Percentiles rank a stretch among this genome's conserved stretches.
These are phyloP conservation scores for Cystobasidiaceae sp. DNA, from an alignment of 1,284 basidiomycete species.

Conservation along the genomic window DNA sequence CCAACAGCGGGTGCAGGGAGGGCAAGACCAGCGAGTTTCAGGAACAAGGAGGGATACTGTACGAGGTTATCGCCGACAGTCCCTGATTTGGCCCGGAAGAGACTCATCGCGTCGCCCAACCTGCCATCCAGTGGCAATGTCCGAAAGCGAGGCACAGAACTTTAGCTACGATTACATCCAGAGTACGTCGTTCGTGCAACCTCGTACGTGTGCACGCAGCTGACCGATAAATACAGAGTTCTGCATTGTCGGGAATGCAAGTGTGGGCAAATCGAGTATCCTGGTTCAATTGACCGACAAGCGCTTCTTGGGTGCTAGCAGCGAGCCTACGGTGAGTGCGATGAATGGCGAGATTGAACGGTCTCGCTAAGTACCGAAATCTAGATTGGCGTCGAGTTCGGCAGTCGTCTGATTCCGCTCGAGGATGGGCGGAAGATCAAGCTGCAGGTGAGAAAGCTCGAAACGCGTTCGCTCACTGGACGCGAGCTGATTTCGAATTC, in stretches of 20 bases:
- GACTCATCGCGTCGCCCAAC: too few species aligned
- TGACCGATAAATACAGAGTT: constrained; percentile 6
- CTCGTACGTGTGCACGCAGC: neutral
- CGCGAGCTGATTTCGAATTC: neutral
- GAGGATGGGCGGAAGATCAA: constrained; percentile 72
- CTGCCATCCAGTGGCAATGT: neutral
- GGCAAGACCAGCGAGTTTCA: too few species aligned
- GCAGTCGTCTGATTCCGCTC: constrained; percentile 69
- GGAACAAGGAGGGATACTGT: too few species aligned
- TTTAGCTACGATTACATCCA: constrained; percentile 29
- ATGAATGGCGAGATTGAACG: too few species aligned
- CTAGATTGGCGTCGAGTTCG: constrained; percentile 85
- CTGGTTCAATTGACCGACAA: constrained; percentile 77
- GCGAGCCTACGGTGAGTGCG: constrained; percentile 29
- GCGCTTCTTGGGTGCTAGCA: constrained; percentile 53
- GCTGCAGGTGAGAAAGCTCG: constrained; percentile 69
- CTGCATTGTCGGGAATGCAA: constrained; percentile 31
- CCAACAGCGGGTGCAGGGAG: too few species aligned
- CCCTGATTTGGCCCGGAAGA: too few species aligned
- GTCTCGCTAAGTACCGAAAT: too few species aligned
- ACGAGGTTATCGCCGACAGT: too few species aligned
- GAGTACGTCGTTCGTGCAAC: neutral
- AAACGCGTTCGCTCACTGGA: too few species aligned
- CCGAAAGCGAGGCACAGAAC: constrained; percentile 7
- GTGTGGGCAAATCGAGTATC: constrained; percentile 66